Percentiles rank a stretch among this genome's conserved stretches.
phyloP scores from a whole-genome alignment of 1,284 basidiomycete genomes.

The Sporisorium iseilematis-ciliati region DNA sequence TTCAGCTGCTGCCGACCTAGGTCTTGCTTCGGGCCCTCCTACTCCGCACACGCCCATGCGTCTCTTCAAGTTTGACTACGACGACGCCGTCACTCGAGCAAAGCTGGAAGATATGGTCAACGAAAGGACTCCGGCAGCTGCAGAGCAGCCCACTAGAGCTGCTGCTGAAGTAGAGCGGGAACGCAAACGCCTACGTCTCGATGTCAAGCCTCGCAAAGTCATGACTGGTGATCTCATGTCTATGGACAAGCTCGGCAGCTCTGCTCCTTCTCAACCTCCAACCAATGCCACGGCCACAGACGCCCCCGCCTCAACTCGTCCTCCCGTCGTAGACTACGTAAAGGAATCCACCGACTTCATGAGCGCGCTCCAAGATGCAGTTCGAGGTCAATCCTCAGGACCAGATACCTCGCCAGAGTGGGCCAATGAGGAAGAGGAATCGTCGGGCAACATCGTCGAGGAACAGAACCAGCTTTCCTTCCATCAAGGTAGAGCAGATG shows the following conservation, averaged over 20 bases:
- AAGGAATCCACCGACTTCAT: constrained; percentile 44
- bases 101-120: constrained; percentile 59
- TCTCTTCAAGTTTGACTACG: constrained; percentile 57
- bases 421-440: constrained; percentile 47
- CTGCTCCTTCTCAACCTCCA: constrained; percentile 1
- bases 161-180: constrained; percentile 40
- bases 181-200: constrained; percentile 55
- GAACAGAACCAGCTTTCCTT: constrained; percentile 14
- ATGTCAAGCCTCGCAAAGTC: constrained; percentile 42
- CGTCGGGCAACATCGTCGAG: constrained; percentile 14
- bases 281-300: not conserved
- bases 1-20: constrained; percentile 43
- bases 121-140: constrained; percentile 32
- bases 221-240: constrained; percentile 45
- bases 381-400: constrained; percentile 14
- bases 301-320: not conserved
- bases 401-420: constrained; percentile 32
- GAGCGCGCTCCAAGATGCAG: constrained; percentile 41
- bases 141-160: constrained; percentile 15
- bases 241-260: constrained; percentile 31
- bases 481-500: constrained; percentile 26
- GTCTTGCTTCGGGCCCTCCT: constrained; percentile 33
- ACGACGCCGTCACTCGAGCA: constrained; percentile 49
- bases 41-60: constrained; percentile 60
- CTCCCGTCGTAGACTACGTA: constrained; percentile 46